A percentile compares a stretch with the other conserved stretches of the same genome.
These are phyloP conservation scores for Biancaea sappan DNA, from an alignment of 306 rosid genomes.

Conservation along the genomic window DNA sequence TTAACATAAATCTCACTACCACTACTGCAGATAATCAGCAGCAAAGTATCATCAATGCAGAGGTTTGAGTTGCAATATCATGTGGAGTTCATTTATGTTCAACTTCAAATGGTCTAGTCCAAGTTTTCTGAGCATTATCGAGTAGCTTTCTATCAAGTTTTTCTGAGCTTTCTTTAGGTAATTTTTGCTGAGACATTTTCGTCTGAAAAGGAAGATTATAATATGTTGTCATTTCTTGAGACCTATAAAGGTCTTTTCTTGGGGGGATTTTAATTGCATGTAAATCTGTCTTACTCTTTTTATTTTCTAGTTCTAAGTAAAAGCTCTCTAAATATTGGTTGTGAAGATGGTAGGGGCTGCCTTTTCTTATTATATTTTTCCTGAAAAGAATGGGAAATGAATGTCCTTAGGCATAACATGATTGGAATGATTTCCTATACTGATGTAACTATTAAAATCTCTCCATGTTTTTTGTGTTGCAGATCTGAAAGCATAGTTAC, in stretches of 20 bases:
- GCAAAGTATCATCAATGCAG: background rate
- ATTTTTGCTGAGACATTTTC: background rate
- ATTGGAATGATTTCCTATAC: background rate
- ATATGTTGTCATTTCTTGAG: background rate
- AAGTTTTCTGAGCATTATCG: background rate
- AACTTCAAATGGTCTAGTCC: background rate
- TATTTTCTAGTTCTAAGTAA: too few species aligned
- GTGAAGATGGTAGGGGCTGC: background rate
- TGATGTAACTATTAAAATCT: background rate
- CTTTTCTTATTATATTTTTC: background rate
- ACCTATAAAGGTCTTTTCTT: background rate
- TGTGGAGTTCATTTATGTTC: background rate
- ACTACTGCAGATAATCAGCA: background rate
- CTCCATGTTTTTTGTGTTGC: background rate
- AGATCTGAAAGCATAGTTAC: background rate
- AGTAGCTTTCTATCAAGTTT: background rate
- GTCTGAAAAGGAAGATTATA: background rate
- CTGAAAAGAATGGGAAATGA: background rate
- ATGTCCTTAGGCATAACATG: background rate
- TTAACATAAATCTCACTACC: background rate
- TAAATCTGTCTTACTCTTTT: background rate
- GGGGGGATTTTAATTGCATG: background rate
- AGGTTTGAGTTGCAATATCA: background rate
- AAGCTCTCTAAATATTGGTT: background rate
- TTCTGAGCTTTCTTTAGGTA: background rate